phyloP scores from a whole-genome alignment of 1,284 basidiomycete species.

The Pseudozyma pruni region DNA sequence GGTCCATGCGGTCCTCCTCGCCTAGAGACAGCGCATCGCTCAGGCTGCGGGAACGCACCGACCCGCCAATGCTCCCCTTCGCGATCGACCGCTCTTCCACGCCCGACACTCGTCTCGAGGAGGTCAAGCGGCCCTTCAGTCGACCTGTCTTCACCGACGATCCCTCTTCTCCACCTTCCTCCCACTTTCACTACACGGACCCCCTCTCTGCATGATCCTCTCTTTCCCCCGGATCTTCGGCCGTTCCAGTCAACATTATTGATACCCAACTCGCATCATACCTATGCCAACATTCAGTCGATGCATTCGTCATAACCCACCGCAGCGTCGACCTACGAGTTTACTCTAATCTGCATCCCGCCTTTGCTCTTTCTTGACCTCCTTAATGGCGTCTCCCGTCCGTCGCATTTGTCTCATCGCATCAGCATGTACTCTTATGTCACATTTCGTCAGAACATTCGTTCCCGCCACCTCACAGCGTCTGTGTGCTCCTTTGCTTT shows the following conservation, averaged over 20 bases:
- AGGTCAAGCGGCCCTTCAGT: conserved; percentile 43
- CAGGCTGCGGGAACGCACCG: conserved; percentile 35
- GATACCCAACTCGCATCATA: conserved; percentile 15
- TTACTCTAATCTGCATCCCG: conserved; percentile 26
- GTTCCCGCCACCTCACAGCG: neutral
- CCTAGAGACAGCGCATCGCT: conserved; percentile 32
- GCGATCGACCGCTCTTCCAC: conserved; percentile 44
- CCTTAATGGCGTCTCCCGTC: neutral
- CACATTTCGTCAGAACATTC: conserved; percentile 2
- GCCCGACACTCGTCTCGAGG: conserved; percentile 47
- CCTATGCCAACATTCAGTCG: conserved; percentile 1
- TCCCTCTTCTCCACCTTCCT: neutral
- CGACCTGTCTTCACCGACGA: conserved; percentile 14
- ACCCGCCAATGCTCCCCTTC: conserved; percentile 30
- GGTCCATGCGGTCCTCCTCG: conserved; percentile 20
- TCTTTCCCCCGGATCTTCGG: conserved; percentile 6
- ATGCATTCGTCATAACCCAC: neutral
- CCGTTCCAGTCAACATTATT: neutral
- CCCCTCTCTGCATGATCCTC: conserved; percentile 1
- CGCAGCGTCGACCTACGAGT: conserved; percentile 10
- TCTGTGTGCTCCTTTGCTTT: neutral
- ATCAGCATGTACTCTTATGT: conserved; percentile 11
- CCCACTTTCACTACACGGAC: neutral
- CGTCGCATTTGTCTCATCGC: neutral
- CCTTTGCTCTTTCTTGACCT: conserved; percentile 1